Percentiles rank a stretch among this genome's conserved stretches.
Evolutionary conservation across 352 stramenopile species (phyloP).

Genomic region (Thraustochytrium striatum): DNA sequence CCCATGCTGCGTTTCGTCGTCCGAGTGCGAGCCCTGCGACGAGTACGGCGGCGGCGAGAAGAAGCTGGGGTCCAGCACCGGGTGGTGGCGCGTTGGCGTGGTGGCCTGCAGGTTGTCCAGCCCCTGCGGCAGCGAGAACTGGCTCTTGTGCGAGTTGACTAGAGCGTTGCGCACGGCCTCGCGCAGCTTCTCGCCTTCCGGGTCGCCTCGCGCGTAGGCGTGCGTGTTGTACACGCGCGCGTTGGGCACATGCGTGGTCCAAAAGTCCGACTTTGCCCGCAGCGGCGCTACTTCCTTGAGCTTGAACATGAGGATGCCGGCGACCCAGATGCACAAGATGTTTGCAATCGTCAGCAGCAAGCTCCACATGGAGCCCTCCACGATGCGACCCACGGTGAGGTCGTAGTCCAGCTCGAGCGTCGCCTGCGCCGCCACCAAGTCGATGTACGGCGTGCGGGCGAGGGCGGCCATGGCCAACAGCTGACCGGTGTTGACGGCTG

Average conservation of each 20-base stretch:
- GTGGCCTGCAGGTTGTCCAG: too few relatives aligned
- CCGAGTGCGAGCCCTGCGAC: too few relatives aligned
- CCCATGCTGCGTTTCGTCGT: too few relatives aligned
- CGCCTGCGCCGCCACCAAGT: not conserved
- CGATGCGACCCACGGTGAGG: not conserved
- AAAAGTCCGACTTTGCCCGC: slow-evolving; percentile 43
- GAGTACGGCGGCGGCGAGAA: too few relatives aligned
- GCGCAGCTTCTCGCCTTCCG: slow-evolving; percentile 20
- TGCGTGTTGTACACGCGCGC: slow-evolving; percentile 24
- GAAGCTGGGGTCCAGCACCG: too few relatives aligned
- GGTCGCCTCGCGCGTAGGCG: slow-evolving; percentile 1
- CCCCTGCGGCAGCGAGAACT: too few relatives aligned
- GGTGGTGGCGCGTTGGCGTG: too few relatives aligned
- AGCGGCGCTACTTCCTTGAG: slow-evolving; percentile 69
- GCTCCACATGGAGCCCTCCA: slow-evolving; percentile 46
- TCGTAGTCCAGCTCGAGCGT: not conserved
- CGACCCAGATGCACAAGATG: slow-evolving; percentile 65
- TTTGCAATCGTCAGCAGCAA: slow-evolving; percentile 67
- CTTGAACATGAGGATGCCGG: slow-evolving; percentile 65
- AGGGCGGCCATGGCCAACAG: slow-evolving; percentile 50
- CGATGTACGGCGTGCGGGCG: not conserved
- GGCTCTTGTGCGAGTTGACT: too few relatives aligned
- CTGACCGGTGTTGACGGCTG: slow-evolving; percentile 66
- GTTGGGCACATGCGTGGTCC: slow-evolving; percentile 47
- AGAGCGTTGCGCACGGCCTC: not conserved